These are phyloP conservation scores for Phanerochaete carnosa DNA, from an alignment of 768 basidiomycete genomes.

Conservation along the genomic window DNA sequence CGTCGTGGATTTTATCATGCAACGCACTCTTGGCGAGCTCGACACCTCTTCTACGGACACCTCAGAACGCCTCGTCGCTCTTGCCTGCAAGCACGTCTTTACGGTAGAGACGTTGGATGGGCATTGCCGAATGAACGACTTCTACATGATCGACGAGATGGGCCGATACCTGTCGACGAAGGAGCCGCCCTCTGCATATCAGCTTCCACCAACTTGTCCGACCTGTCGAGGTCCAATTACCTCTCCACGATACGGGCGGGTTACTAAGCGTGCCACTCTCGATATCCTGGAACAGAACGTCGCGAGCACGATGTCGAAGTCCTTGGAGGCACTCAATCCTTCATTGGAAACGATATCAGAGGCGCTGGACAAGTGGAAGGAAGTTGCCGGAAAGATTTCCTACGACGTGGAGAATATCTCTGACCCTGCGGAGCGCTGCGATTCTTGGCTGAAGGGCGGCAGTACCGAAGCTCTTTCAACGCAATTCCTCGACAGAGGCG, in stretches of 20 bases:
- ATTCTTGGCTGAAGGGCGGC: background rate
- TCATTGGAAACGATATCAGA: conserved; percentile 8
- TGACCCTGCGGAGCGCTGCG: background rate
- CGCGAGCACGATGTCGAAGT: conserved; percentile 33
- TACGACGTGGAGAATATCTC: background rate
- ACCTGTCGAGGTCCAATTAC: conserved; percentile 58
- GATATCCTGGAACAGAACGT: conserved; percentile 67
- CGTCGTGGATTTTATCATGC: conserved; percentile 60
- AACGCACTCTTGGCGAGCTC: conserved; percentile 48
- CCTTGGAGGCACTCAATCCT: conserved; percentile 28
- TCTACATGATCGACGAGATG: conserved; percentile 39
- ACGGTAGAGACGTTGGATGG: conserved; percentile 74
- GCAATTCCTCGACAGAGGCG: background rate
- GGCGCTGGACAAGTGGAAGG: background rate
- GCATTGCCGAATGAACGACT: conserved; percentile 44
- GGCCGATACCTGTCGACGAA: conserved; percentile 43
- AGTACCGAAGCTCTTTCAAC: background rate
- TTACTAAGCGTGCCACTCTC: conserved; percentile 58
- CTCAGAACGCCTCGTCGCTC: conserved; percentile 56
- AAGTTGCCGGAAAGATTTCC: background rate
- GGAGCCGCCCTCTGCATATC: conserved; percentile 37
- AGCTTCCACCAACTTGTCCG: conserved; percentile 54
- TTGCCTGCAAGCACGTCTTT: conserved; percentile 65
- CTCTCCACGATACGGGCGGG: conserved; percentile 56
- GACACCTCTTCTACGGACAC: conserved; percentile 33